phyloP scores from a whole-genome alignment of 805 yeast genomes.

The Starmerella vitae region DNA sequence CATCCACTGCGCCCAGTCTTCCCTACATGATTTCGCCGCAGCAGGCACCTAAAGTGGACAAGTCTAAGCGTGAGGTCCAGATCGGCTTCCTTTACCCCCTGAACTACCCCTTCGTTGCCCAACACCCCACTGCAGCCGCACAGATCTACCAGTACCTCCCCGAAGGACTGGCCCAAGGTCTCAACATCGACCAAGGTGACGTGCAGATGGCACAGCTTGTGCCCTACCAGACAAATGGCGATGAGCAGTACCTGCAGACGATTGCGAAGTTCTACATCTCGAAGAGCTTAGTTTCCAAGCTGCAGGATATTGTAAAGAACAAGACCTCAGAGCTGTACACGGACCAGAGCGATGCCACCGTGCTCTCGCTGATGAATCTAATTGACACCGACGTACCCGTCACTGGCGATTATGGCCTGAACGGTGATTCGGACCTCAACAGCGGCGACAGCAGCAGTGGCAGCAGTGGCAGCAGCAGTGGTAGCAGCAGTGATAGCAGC shows the following conservation, averaged over 20 bases:
- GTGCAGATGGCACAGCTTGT: conserved; percentile 55
- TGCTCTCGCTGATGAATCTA: conserved; percentile 44
- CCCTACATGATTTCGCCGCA: conserved; percentile 74
- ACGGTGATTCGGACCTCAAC: conserved; percentile 1
- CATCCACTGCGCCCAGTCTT: conserved; percentile 3
- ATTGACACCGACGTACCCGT: conserved; percentile 59
- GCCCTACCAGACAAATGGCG: conserved; percentile 48
- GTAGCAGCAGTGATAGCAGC: conserved; percentile 5
- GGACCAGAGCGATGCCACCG: conserved; percentile 40
- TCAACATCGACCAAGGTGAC: conserved; percentile 30
- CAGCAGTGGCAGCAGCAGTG: conserved; percentile 12
- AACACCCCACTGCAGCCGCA: conserved; percentile 60
- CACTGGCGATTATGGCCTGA: conserved; percentile 2
- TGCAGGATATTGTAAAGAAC: conserved; percentile 40
- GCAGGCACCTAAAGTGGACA: conserved; percentile 21
- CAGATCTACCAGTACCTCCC: conserved; percentile 81
- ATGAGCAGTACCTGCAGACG: conserved; percentile 54
- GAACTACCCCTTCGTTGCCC: conserved; percentile 74
- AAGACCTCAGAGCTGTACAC: conserved; percentile 46
- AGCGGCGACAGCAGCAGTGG: conserved; percentile 3
- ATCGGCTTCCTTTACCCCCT: conserved; percentile 67
- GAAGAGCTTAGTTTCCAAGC: conserved; percentile 32
- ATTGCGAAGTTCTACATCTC: conserved; percentile 86
- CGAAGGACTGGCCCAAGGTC: conserved; percentile 50
- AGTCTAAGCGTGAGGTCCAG: conserved; percentile 40